A percentile compares a stretch with the other conserved stretches of the same genome.
These are phyloP conservation scores for Wolfiporia cocos DNA, from an alignment of 1,284 basidiomycete genomes.

Conservation along the genomic window DNA sequence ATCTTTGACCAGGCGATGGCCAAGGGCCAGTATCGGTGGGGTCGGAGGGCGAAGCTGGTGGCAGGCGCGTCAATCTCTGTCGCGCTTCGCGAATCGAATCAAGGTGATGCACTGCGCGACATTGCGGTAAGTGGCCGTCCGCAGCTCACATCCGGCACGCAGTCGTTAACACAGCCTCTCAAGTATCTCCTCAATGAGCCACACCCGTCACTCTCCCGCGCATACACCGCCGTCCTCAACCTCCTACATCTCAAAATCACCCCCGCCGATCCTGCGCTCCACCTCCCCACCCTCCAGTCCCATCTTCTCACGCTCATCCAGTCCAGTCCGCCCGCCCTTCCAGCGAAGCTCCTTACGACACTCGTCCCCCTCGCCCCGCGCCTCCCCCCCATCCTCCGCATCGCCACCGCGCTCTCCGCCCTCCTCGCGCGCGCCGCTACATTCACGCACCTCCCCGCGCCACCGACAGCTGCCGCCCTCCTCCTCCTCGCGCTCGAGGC, in stretches of 20 bases:
- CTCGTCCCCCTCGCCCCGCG: constrained; percentile 33
- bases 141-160: too few species aligned
- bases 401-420: constrained; percentile 49
- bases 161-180: too few species aligned
- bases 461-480: constrained; percentile 58
- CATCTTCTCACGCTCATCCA: constrained; percentile 35
- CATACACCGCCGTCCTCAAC: constrained; percentile 46
- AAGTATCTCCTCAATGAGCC: constrained; percentile 51
- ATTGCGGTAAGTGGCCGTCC: constrained; percentile 43
- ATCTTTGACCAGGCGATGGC: constrained; percentile 62
- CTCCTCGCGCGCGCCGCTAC: constrained; percentile 40
- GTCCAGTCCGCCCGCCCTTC: constrained; percentile 25
- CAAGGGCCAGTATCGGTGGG: constrained; percentile 57
- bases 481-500: constrained; percentile 70
- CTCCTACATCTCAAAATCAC: constrained; percentile 41
- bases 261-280: constrained; percentile 35
- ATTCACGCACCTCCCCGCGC: constrained; percentile 32
- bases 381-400: constrained; percentile 41
- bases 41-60: constrained; percentile 55
- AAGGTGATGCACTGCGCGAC: constrained; percentile 57
- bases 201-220: constrained; percentile 44
- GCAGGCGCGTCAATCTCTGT: constrained; percentile 63
- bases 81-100: constrained; percentile 60
- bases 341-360: constrained; percentile 30
- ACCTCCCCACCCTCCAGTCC: constrained; percentile 39